Evolutionary conservation across 2,329 filamentous ascomycete species (phyloP).

Genomic region (Penicillium sclerotigenum): DNA sequence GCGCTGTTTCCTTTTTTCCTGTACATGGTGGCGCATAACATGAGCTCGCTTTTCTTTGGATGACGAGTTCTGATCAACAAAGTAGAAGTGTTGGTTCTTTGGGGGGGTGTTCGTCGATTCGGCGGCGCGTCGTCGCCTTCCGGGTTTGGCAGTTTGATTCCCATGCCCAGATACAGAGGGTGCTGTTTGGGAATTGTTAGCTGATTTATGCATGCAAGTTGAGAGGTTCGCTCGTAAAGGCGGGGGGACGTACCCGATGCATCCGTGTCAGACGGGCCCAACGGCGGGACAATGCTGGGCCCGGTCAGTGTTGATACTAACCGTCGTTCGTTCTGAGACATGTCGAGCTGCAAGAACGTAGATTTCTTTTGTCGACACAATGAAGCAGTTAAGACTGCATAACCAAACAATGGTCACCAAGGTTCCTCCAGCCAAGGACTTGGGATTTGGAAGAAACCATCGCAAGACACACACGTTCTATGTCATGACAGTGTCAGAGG

Average conservation of each 20-base stretch:
- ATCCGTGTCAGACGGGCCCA: conserved; percentile 8
- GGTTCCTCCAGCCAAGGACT: conserved; percentile 21
- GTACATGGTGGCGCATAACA: conserved; percentile 47
- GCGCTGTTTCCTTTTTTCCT: conserved; percentile 38
- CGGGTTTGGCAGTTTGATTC: conserved; percentile 17
- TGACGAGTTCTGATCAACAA: conserved; percentile 41
- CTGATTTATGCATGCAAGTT: neutral
- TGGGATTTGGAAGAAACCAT: conserved; percentile 21
- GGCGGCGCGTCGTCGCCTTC: conserved; percentile 29
- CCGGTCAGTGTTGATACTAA: conserved; percentile 6
- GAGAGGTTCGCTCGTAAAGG: neutral
- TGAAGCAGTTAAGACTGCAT: conserved; percentile 16
- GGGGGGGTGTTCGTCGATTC: conserved; percentile 18
- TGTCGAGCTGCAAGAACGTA: conserved; percentile 10
- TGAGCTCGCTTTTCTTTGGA: conserved; percentile 44
- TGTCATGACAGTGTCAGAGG: conserved; percentile 3
- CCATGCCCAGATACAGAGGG: conserved; percentile 17
- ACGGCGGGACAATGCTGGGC: neutral
- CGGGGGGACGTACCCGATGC: conserved; percentile 10
- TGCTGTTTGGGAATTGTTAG: conserved; percentile 11
- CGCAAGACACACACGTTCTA: conserved; percentile 12
- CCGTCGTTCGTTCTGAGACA: conserved; percentile 17
- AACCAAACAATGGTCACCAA: conserved; percentile 16
- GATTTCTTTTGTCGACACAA: conserved; percentile 3
- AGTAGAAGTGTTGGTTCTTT: conserved; percentile 39